Conservation (phyloP, 306 rosid species). For the Luffa acutangula region DNA sequence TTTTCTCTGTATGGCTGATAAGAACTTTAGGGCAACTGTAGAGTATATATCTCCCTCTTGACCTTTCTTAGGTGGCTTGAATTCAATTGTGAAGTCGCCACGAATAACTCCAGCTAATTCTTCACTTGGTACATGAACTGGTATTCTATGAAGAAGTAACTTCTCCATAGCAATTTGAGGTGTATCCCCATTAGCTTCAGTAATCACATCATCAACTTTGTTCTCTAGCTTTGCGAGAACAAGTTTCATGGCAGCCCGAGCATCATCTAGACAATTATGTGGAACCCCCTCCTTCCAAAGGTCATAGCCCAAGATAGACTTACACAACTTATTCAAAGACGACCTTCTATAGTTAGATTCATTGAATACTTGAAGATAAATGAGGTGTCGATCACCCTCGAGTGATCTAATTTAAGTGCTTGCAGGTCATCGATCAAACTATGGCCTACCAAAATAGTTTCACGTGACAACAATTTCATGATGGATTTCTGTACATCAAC, state of each 20-base stretch:
- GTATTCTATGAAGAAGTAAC: conserved; percentile 62
- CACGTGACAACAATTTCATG: conserved; percentile 41
- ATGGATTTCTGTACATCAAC: conserved; percentile 61
- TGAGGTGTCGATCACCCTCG: conserved; percentile 76
- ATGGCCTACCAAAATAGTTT: conserved; percentile 80
- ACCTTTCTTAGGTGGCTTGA: no score
- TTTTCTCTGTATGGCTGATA: no score
- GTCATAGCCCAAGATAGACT: conserved; percentile 58
- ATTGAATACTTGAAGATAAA: conserved; percentile 44
- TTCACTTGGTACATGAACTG: conserved; percentile 29
- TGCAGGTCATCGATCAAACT: conserved; percentile 66
- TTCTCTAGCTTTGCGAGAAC: conserved; percentile 59
- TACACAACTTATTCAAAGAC: conserved; percentile 62
- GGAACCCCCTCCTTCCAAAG: conserved; percentile 54
- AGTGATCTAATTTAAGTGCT: conserved; percentile 61
- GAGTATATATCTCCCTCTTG: no score
- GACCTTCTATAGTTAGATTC: conserved; percentile 46
- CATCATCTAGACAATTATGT: conserved; percentile 85
- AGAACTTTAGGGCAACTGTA: no score
- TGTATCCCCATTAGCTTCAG: conserved; percentile 32
- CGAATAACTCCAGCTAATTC: conserved; percentile 37
- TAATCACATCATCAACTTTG: conserved; percentile 34
- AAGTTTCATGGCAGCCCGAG: conserved; percentile 87
- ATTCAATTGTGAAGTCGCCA: conserved; percentile 46
- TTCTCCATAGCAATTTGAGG: conserved; percentile 34